Conservation (phyloP, 805 yeast species). For the Helenozyma rhizophorensis region DNA sequence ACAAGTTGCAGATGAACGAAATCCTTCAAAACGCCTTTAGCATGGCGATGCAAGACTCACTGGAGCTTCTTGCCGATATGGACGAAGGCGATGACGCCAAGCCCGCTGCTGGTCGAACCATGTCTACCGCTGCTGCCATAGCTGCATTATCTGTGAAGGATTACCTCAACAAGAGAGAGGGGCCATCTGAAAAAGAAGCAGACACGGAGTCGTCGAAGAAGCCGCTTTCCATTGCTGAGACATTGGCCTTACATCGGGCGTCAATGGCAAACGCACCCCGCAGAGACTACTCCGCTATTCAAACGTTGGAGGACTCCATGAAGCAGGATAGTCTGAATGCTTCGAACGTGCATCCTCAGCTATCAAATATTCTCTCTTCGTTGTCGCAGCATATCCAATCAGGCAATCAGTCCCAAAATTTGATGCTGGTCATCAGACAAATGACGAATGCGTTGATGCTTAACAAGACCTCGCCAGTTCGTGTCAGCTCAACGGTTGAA, state of each 20-base stretch:
- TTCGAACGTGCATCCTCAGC: conserved; percentile 23
- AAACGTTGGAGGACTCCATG: conserved; percentile 22
- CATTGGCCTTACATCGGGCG: conserved; percentile 51
- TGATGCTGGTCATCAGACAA: conserved; percentile 34
- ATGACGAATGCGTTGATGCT: conserved; percentile 32
- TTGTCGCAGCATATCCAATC: conserved; percentile 28
- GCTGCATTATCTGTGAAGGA: conserved; percentile 12
- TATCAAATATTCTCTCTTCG: conserved; percentile 29
- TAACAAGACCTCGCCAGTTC: conserved; percentile 9
- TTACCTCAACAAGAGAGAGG: conserved; percentile 1
- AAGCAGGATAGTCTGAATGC: conserved; percentile 11
- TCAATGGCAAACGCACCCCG: conserved; percentile 32
- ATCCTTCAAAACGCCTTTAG: conserved; percentile 74
- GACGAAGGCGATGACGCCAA: conserved; percentile 21
- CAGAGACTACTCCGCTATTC: conserved; percentile 26
- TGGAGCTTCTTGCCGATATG: conserved; percentile 36
- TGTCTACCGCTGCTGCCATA: conserved; percentile 12
- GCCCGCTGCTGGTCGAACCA: conserved; percentile 2
- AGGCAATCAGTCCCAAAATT: conserved; percentile 17
- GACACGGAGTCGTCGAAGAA: conserved; percentile 13
- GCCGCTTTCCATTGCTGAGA: conserved; percentile 53
- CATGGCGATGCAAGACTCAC: conserved; percentile 68
- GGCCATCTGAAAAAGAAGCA: background rate
- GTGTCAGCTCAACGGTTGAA: conserved; percentile 9
- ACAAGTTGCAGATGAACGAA: conserved; percentile 55